Conservation (phyloP, 495 filamentous ascomycete species). For the Baudoinia panamericana region DNA sequence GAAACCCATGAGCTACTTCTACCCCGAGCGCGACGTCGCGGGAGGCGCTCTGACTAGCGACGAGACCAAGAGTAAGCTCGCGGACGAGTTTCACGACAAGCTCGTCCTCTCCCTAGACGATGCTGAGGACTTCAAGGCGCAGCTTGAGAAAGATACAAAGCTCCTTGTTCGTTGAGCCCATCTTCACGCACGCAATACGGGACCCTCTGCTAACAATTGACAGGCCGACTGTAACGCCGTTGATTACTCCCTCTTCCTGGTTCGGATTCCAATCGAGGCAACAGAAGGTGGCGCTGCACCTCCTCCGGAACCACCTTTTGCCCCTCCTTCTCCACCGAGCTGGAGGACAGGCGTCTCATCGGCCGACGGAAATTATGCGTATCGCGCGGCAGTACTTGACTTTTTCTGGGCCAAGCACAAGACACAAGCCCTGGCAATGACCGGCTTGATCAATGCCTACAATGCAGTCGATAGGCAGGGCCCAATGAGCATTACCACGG, state of each 20-base stretch:
- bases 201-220: too few species aligned
- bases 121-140: constrained; percentile 38
- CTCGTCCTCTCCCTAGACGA: constrained; percentile 39
- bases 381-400: constrained; percentile 49
- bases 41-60: constrained; percentile 45
- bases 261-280: constrained; percentile 35
- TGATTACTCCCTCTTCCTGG: constrained; percentile 57
- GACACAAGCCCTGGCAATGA: constrained; percentile 46
- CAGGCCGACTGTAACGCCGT: constrained; percentile 45
- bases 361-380: constrained; percentile 49
- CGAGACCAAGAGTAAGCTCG: constrained; percentile 43
- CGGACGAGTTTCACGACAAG: constrained; percentile 53
- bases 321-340: neutral
- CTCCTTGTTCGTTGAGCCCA: constrained; percentile 24
- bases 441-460: constrained; percentile 45
- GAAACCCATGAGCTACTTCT: constrained; percentile 60
- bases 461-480: constrained; percentile 45
- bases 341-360: constrained; percentile 47
- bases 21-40: constrained; percentile 53
- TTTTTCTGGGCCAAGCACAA: constrained; percentile 65
- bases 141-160: constrained; percentile 44
- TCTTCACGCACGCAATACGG: neutral
- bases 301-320: neutral
- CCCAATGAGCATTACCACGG: constrained; percentile 59
- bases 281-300: neutral